A percentile compares a stretch with the other conserved stretches of the same genome.
phyloP scores from a whole-genome alignment of 2,329 filamentous ascomycete genomes.

The Aureobasidium sp. region DNA sequence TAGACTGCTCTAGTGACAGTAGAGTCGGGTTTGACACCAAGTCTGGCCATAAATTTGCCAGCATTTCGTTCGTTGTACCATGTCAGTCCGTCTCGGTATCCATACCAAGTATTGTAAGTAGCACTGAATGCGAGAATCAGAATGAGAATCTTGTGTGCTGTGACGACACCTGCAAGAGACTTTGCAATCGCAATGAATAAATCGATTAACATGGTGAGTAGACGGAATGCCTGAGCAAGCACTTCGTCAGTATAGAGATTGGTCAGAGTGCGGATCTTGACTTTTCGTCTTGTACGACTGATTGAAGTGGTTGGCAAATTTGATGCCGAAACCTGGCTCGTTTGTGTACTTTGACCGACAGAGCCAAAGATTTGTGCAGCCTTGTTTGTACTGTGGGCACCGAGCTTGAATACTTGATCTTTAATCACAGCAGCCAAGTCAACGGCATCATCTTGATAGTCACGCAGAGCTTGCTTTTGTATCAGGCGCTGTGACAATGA shows the following conservation, averaged over 20 bases:
- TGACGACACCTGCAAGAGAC: constrained; percentile 21
- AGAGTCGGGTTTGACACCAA: constrained; percentile 71
- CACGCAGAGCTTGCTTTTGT: constrained; percentile 61
- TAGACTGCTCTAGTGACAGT: constrained; percentile 84
- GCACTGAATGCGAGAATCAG: constrained; percentile 59
- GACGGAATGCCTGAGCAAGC: constrained; percentile 18
- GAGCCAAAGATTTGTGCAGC: constrained; percentile 73
- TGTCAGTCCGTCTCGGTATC: constrained; percentile 60
- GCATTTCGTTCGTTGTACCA: constrained; percentile 87
- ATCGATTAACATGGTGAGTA: constrained; percentile 29
- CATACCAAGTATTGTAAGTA: constrained; percentile 65
- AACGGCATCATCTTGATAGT: constrained; percentile 63
- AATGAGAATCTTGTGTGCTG: constrained; percentile 66
- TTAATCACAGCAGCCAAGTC: constrained; percentile 68
- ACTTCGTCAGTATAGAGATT: constrained; percentile 24
- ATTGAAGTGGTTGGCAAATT: constrained; percentile 12
- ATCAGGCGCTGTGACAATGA: constrained; percentile 42
- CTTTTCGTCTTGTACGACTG: constrained; percentile 1
- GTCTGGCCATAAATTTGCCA: constrained; percentile 66
- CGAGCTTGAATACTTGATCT: constrained; percentile 68
- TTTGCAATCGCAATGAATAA: constrained; percentile 32
- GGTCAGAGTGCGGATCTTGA: constrained; percentile 15
- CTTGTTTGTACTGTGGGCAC: constrained; percentile 65
- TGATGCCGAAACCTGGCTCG: constrained; percentile 34
- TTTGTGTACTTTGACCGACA: constrained; percentile 59